Base-by-base conservation (phyloP, 2,329 filamentous ascomycete genomes). In the Byssochlamys sp. region DNA sequence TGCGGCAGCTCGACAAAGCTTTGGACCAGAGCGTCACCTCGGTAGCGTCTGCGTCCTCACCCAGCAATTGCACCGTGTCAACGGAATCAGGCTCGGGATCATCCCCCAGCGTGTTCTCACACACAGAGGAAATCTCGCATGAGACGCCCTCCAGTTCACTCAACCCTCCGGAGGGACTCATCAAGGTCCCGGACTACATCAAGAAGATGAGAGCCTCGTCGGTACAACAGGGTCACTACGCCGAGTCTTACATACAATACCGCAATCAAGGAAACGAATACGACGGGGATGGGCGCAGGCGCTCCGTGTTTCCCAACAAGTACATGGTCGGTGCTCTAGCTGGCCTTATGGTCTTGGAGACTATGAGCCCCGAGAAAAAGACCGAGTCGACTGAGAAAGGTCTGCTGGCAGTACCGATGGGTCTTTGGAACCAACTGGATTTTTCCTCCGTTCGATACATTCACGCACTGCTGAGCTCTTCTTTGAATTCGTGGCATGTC, bases 321-420 rank as follows among this genome's bases (percentile, higher is more conserved):
- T 80, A 96, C 63, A 94, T 96, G 89, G 85, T 96, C 4, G 92
- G 92, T 49, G 92, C 91, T 19, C 81, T 97, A 59, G 92, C 91
- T 26, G 91, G 90, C 12, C 78, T 97, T 19, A 96, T 97, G 91
- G 81, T 96, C 33, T 76, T 96, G 64, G 91, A 96, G 74, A 90
- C 90, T 1, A 79, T 91, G 57, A 80, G 81, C 82, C 88, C 69
- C 76, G 85, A 63, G 83, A 90, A 73, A 73, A 84, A 69, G 82
- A 60, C 67, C 0, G 85, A 88, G 54, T 80, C 80, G 1, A 79
- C 85, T 4, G 78, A 84, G 54, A 86, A 86, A 52, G 88, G 88
- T 2, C 78, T 91, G 12, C 81, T 84, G 60, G 82, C 84, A 25
- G 59, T 89, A 19, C 88, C 88, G 1, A 61, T 85, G 26, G 80